A percentile compares a stretch with the other conserved stretches of the same genome.
Evolutionary conservation across 176 grass and related monocot genomes (phyloP).

Genomic region (Phoenix dactylifera): DNA sequence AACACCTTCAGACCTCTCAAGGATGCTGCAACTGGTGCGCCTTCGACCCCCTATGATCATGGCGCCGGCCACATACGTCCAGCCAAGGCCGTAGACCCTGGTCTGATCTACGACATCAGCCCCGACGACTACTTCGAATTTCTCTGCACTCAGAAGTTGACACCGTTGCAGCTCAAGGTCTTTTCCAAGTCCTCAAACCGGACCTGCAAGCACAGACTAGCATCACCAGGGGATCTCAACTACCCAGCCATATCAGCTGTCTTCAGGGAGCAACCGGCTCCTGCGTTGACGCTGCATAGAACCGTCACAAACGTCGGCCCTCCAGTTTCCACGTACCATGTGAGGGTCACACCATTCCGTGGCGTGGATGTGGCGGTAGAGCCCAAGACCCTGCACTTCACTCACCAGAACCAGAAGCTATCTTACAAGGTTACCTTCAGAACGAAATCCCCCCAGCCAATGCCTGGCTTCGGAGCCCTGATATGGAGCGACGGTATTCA

Average conservation of each 20-base stretch:
- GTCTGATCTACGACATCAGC: conserved; percentile 78
- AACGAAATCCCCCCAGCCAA: conserved; percentile 42
- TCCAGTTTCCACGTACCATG: conserved; percentile 49
- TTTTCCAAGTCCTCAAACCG: conserved; percentile 69
- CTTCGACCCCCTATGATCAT: conserved; percentile 72
- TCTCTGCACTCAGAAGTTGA: conserved; percentile 82
- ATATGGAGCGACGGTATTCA: conserved; percentile 75
- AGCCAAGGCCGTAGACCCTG: conserved; percentile 56
- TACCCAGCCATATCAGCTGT: conserved; percentile 85
- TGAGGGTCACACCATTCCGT: conserved; percentile 51
- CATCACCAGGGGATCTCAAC: conserved; percentile 64
- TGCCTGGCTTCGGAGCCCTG: conserved; percentile 69
- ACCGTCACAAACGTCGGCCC: conserved; percentile 81
- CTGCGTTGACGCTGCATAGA: conserved; percentile 44
- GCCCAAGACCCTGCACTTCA: conserved; percentile 55
- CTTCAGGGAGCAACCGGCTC: conserved; percentile 35
- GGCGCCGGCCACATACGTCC: conserved; percentile 92
- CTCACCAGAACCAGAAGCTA: conserved; percentile 61
- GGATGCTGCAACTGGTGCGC: conserved; percentile 69
- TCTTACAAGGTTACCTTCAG: conserved; percentile 61
- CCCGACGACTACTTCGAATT: conserved; percentile 74
- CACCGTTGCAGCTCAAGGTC: conserved; percentile 58
- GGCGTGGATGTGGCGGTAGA: conserved; percentile 53
- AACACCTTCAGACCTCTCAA: conserved; percentile 56
- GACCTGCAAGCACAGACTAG: conserved; percentile 62